phyloP scores from a whole-genome alignment of 805 yeast genomes.

The Saccharomycopsis sp. region DNA sequence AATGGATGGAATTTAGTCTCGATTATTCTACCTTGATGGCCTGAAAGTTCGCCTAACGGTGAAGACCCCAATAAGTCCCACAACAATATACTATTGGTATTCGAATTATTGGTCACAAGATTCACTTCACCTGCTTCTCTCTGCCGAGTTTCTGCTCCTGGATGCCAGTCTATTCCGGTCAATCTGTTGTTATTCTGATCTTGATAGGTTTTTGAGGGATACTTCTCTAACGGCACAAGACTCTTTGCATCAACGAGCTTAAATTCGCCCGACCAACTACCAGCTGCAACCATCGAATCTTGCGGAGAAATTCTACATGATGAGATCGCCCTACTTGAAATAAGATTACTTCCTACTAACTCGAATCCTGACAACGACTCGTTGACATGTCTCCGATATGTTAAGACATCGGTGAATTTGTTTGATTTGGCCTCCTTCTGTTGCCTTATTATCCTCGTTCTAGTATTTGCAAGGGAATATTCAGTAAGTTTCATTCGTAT shows the following conservation, averaged over 20 bases:
- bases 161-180: constrained; percentile 65
- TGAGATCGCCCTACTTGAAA: constrained; percentile 66
- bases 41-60: constrained; percentile 29
- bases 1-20: constrained; percentile 60
- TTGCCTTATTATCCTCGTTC: constrained; percentile 34
- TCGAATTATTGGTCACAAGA: constrained; percentile 39
- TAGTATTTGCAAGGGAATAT: constrained; percentile 44
- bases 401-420: constrained; percentile 38
- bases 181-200: constrained; percentile 59
- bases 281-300: constrained; percentile 44
- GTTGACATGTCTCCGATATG: constrained; percentile 40
- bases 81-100: constrained; percentile 36
- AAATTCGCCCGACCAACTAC: constrained; percentile 80
- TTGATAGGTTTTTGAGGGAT: constrained; percentile 24
- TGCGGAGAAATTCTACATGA: constrained; percentile 40
- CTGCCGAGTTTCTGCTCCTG: constrained; percentile 24
- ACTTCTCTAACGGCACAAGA: constrained; percentile 29
- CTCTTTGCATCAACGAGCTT: constrained; percentile 39
- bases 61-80: constrained; percentile 27
- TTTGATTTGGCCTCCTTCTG: constrained; percentile 26
- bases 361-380: constrained; percentile 32
- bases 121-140: constrained; percentile 18
- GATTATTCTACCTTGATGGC: constrained; percentile 54
- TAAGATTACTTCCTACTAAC: constrained; percentile 61
- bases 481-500: constrained; percentile 48